Evolutionary conservation across 495 filamentous ascomycete genomes (phyloP).

Genomic region (Xylaria grammica): DNA sequence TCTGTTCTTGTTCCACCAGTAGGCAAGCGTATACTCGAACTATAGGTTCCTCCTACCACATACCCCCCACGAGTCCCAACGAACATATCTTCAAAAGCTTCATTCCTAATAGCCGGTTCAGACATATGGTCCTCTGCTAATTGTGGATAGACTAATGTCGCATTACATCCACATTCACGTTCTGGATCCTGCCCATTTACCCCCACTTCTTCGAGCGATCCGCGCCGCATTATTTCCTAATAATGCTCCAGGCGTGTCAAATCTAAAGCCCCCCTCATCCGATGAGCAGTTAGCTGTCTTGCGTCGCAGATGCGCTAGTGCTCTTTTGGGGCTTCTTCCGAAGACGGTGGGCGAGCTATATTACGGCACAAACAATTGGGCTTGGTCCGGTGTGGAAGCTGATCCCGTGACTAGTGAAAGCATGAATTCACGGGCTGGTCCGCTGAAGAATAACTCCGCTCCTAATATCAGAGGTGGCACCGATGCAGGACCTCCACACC

Average conservation of each 20-base stretch:
- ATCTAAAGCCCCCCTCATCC: conserved; percentile 51
- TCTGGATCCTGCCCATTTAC: conserved; percentile 69
- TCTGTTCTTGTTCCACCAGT: conserved; percentile 6
- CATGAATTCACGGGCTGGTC: conserved; percentile 36
- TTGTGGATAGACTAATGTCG: conserved; percentile 70
- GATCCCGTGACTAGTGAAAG: conserved; percentile 25
- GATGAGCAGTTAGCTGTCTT: conserved; percentile 53
- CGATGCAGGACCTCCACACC: conserved; percentile 38
- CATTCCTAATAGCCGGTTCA: not conserved
- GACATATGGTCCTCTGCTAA: conserved; percentile 26
- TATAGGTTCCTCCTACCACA: conserved; percentile 12
- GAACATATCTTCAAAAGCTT: not conserved
- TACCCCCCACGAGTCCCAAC: conserved; percentile 6
- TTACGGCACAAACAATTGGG: conserved; percentile 49
- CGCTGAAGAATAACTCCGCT: conserved; percentile 34
- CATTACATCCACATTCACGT: conserved; percentile 69
- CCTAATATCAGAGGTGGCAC: conserved; percentile 31
- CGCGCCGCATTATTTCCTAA: conserved; percentile 80
- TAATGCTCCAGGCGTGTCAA: conserved; percentile 62
- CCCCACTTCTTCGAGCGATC: conserved; percentile 72
- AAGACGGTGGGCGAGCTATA: conserved; percentile 53
- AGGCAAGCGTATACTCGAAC: conserved; percentile 11
- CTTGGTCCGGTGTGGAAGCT: conserved; percentile 30
- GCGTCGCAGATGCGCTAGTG: conserved; percentile 58
- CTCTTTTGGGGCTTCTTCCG: conserved; percentile 58